Base-by-base conservation (phyloP, 1,139 yeast genomes). In the Pneumocystis jirovecii region DNA sequence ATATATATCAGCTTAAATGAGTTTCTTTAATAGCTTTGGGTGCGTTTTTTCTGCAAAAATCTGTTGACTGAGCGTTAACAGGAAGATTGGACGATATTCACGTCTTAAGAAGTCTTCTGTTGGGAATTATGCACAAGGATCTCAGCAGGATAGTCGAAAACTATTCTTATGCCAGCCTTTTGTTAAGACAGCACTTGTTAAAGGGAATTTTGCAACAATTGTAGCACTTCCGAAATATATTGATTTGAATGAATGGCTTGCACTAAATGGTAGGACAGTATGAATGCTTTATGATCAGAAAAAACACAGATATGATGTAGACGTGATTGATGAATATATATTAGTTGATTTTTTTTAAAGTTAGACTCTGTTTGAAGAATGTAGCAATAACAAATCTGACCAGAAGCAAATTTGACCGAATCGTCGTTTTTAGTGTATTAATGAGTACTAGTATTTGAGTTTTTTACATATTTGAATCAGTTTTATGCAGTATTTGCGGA, bases 131-230 rank as follows among this genome's bases (percentile, higher is more conserved):
- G 7, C 57, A 12, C 57, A 50, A 15, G 21, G 21, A 31, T 15
- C 68, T 67, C 17, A 72, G 70, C 65, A 95, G 91, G 12, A 50
- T 50, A 21, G 21, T 21, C 57, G 57, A 8, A 50, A 25, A 50
- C 79, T 87, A 63, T 93, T 90, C 73, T 75, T 93, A 71, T 86
- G 95, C 73, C 96, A 91, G 70, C 97, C 97, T 17, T 95, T 88
- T 75, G 95, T 91, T 5, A 86, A 91, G 68, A 89, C 97, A 0
- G 96, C 97, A 0, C 79, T 93, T 62, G 98, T 95, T 44, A 93
- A 93, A 73, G 99, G 99, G n/a, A 88, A 96, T 0, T 95, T 90
- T 78, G 90, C 88, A 72, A 91, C 98, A 0, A 93, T 93, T 69
- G 97, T 93, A 1, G 96, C 89, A 74, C 80, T 89, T 40, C 98